Evolutionary conservation across 2,329 filamentous ascomycete species (phyloP).

Genomic region (Aspergillus brasiliensis): DNA sequence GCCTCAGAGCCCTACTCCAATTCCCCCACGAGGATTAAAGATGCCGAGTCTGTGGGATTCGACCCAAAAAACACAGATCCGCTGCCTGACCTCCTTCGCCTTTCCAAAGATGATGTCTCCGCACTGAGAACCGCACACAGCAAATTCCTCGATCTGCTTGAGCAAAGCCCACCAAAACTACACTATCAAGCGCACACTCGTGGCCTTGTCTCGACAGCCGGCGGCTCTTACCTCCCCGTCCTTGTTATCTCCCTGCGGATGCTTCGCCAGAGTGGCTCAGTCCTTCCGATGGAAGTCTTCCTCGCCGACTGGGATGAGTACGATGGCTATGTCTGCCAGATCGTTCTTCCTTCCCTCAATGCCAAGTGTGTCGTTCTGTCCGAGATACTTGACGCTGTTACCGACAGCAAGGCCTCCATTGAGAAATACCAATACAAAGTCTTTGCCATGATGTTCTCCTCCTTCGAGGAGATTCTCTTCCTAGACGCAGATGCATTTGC

Average conservation of each 20-base stretch:
- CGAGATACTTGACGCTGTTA: constrained; percentile 26
- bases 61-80: constrained; percentile 22
- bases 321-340: constrained; percentile 38
- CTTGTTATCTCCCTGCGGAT: constrained; percentile 25
- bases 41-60: constrained; percentile 24
- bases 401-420: constrained; percentile 24
- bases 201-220: constrained; percentile 44
- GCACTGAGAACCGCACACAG: constrained; percentile 31
- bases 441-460: constrained; percentile 57
- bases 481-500: constrained; percentile 59
- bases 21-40: constrained; percentile 22
- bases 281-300: constrained; percentile 23
- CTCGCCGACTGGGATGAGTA: constrained; percentile 31
- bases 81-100: constrained; percentile 32
- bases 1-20: constrained; percentile 26
- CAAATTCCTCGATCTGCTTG: constrained; percentile 29
- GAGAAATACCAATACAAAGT: constrained; percentile 57
- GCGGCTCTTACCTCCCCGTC: constrained; percentile 22
- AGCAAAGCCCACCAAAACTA: constrained; percentile 26
- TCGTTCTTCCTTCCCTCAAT: constrained; percentile 37
- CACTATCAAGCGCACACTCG: constrained; percentile 28
- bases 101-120: constrained; percentile 27
- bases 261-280: constrained; percentile 23
- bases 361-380: constrained; percentile 43
- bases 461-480: constrained; percentile 59